Base-by-base conservation (phyloP, 768 basidiomycete genomes). In the Pulveroboletus sp. region DNA sequence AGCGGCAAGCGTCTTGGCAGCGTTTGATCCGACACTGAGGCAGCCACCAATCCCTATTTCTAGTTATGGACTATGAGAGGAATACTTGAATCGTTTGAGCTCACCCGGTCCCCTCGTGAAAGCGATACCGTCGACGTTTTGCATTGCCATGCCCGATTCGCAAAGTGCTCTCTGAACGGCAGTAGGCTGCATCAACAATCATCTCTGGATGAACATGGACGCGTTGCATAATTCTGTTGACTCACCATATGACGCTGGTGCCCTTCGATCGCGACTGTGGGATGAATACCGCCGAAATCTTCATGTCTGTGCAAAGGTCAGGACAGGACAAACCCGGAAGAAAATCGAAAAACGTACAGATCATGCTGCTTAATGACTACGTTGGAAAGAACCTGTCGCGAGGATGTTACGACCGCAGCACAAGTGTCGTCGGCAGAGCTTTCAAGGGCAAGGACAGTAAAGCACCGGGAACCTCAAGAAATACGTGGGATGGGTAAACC, bases 371-470 rank as follows among this genome's bases (percentile, higher is more conserved):
- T 90, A 32, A 90, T 71, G 52, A 98, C 85, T 5, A 97, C 79
- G 64, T 93, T 95, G 3, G 91, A 85, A 45, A 89, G 80, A 34
- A 98, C 75, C 61, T 74, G 61, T 17, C 81, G 77, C 8, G 78
- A 71, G 1, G 85, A 87, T 17, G 80, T 78, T 30, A 99, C 86
- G 43, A 98, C 75, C 1, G 94, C 87, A 14, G 85, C 91, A 59
- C 93, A 95, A 1, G 93, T 89, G 63, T 98, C 96, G 66, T 99
- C 95, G 13, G 93, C 92, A 12, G 91, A 93, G 2, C 86, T 85
- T 68, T 96, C 93, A 31, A 95, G 60, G 8, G 81, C 86, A 8
- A 90, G 76, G 13, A 89, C 82, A 1, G 80, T 86, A 60, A 89
- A 82, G n/a, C n/a, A n/a, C n/a, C n/a, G n/a, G n/a, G n/a, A n/a